A percentile compares a stretch with the other conserved stretches of the same genome.
Conservation (phyloP, 805 yeast genomes). For the Candida sphagnicola region DNA sequence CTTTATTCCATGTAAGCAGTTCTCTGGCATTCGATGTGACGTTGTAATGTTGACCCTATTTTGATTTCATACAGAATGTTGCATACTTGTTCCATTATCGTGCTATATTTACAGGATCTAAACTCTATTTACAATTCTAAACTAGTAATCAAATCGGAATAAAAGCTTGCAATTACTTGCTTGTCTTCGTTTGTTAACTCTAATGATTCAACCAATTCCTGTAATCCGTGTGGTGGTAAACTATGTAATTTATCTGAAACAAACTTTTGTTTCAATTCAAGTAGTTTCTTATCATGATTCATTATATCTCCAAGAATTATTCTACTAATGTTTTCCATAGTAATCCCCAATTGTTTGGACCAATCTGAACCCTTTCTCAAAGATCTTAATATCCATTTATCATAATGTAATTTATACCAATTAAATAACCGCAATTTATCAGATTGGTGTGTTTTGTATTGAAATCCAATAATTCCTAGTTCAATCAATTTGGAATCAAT, state of each 20-base stretch:
- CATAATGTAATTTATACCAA: constrained; percentile 55
- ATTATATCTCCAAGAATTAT: constrained; percentile 37
- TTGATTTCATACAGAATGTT: too few species aligned
- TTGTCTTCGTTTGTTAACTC: constrained; percentile 21
- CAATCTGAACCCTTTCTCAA: constrained; percentile 42
- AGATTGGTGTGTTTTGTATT: constrained; percentile 29
- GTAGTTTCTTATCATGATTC: constrained; percentile 31
- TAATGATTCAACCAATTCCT: constrained; percentile 17
- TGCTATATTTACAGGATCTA: background rate
- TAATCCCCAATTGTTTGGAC: constrained; percentile 42
- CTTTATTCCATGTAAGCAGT: too few species aligned
- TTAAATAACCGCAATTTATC: constrained; percentile 41
- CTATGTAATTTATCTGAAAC: constrained; percentile 22
- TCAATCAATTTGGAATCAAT: constrained; percentile 55
- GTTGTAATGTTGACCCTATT: too few species aligned
- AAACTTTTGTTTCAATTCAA: constrained; percentile 21
- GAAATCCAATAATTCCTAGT: constrained; percentile 51
- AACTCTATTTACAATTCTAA: background rate
- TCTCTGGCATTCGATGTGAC: too few species aligned
- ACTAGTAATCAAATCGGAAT: background rate
- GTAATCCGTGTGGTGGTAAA: constrained; percentile 38
- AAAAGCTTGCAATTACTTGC: constrained; percentile 11
- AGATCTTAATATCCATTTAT: constrained; percentile 48
- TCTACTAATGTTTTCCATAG: constrained; percentile 40
- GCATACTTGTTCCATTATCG: too few species aligned